Conservation (phyloP, 495 filamentous ascomycete genomes). For the Xylaria intraflava region DNA sequence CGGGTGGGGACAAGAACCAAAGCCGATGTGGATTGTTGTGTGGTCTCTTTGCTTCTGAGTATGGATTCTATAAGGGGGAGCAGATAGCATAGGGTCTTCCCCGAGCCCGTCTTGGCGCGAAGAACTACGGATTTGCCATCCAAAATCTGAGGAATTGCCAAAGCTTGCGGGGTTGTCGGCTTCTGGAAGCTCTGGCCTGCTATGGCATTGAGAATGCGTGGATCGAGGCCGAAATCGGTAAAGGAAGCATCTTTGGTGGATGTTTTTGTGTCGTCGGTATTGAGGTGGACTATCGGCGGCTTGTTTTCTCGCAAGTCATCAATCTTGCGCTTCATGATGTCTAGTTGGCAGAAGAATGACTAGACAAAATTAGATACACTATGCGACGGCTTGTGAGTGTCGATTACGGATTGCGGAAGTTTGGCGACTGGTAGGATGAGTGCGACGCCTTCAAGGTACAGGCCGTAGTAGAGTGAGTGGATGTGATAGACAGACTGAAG, state of each 20-base stretch:
- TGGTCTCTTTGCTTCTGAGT: constrained; percentile 64
- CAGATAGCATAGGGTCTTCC: constrained; percentile 97
- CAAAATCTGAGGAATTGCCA: constrained; percentile 84
- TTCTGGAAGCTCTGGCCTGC: constrained; percentile 74
- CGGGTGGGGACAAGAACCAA: constrained; percentile 90
- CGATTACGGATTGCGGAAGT: background rate
- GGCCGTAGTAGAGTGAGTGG: background rate
- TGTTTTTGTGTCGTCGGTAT: constrained; percentile 7
- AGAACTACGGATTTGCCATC: constrained; percentile 87
- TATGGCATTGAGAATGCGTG: constrained; percentile 78
- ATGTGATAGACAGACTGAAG: no score
- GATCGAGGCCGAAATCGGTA: constrained; percentile 62
- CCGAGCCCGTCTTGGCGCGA: constrained; percentile 85
- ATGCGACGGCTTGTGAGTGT: background rate
- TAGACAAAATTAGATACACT: background rate
- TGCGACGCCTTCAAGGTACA: background rate
- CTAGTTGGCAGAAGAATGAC: background rate
- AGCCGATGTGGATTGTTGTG: constrained; percentile 41
- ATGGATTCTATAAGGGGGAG: constrained; percentile 79
- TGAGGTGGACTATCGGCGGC: background rate
- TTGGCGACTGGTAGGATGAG: background rate
- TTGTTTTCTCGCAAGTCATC: constrained; percentile 26
- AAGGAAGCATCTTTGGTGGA: constrained; percentile 35
- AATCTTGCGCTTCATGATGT: constrained; percentile 50
- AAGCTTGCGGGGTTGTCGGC: constrained; percentile 79